Base-by-base conservation (phyloP, 2,329 filamentous ascomycete genomes). In the Alternaria conjuncta region DNA sequence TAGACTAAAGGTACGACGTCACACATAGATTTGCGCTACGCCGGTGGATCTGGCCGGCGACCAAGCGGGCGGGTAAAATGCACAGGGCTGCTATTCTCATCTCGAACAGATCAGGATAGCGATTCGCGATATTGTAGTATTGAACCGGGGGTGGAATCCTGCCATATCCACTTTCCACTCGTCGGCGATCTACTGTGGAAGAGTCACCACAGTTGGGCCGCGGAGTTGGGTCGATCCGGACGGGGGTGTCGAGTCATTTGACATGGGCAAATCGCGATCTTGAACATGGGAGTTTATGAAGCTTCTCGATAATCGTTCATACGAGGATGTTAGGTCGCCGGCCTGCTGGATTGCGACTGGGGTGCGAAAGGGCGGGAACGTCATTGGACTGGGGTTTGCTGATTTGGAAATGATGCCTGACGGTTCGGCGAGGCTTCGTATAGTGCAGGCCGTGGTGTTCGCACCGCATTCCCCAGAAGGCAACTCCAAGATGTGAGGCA, bases 151-250 rank as follows among this genome's bases (percentile, higher is more conserved):
- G 28, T 28, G n/a, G 30, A 41, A 59, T 59, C 55, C 55, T 15
- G n/a, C 36, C 15, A 41, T 41, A 41, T 41, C 36, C 36, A 41
- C 36, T 41, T 41, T 41, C 36, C 36, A 41, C 36, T 41, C 15
- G 8, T 62, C 60, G 55, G 26, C 60, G 55, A 62, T 62, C 55
- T 55, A 57, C 36, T 41, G 36, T 41, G 36, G 36, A 41, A 30
- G 30, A 62, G 26, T 41, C 41, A 41, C 47, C 47, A 46, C 25
- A 30, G 47, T 44, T 58, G 55, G 28, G 55, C 43, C 55, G 60
- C 60, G 60, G 60, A 51, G n/a, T n/a, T 59, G 55, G 55, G 12
- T 54, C 36, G 60, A 62, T 59, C 47, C 60, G 55, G 60, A 54
- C 60, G 21, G 32, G 60, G 55, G 55, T 53, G 10, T 41, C 28